Evolutionary conservation across 768 basidiomycete genomes (phyloP), one percentile per base, ranked within the genome.

Genomic region (Coprinellus aureogranulatus): DNA sequence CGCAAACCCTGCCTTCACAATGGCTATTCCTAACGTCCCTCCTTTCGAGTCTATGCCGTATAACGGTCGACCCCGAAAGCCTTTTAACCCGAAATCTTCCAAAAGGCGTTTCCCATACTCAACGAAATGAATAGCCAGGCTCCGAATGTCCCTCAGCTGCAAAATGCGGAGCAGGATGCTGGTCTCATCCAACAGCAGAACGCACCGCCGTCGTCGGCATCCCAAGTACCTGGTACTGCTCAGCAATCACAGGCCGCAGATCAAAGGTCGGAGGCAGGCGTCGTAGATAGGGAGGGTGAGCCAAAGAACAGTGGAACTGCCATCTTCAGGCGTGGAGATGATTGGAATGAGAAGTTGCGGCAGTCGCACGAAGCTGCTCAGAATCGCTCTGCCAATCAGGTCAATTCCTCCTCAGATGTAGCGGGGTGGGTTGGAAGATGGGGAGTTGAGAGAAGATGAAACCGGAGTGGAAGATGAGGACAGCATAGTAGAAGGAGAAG

Each of bases 291-390:
- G 57, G 82, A 84, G 27, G 65, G 63, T 3, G 80, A 82, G 26
- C 65, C 70, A 5, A 82, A 86, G 59, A 76, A 76, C 40, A 77
- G 84, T 39, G 80, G 83, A n/a, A 90, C 88, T 20, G 85, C 90
- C 11, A 94, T 96, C 56, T 96, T 93, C 74, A 80, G 90, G 53
- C 91, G 94, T 1, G 92, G 94, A 62, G 89, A 88, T 58, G 85
- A 84, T 22, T 98, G 94, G 94, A 87, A 83, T 69, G 91, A 93
- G 70, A 87, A 82, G 69, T 67, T 90, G 54, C 80, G 88, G 52
- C 73, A 81, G 54, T 81, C 87, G 27, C 86, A 87, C 63, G 86
- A 88, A 61, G 80, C 80, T 30, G 70, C 78, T 52, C 87, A 85
- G 64, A 78, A 67, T 72, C 56, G 26, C 2, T 25, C 16, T 18